Evolutionary conservation across 148 eudicot genomes (phyloP).

Genomic region (Cornus suecica): DNA sequence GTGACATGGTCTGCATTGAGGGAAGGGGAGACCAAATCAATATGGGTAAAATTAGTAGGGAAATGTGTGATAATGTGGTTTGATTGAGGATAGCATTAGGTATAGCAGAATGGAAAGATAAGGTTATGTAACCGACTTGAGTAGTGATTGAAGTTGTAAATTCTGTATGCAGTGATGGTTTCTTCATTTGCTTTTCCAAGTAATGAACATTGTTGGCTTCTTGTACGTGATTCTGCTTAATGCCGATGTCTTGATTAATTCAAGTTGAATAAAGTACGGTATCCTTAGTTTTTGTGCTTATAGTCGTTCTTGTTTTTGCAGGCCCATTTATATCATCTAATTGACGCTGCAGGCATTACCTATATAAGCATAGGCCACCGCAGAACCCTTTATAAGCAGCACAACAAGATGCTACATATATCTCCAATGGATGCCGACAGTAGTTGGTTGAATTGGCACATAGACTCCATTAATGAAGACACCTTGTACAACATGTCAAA

Average conservation of each 20-base stretch:
- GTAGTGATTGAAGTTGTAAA: too few species aligned
- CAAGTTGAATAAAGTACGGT: background rate
- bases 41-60: too few species aligned
- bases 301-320: constrained; percentile 31
- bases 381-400: constrained; percentile 59
- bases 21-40: too few species aligned
- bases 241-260: background rate
- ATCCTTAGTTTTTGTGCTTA: background rate
- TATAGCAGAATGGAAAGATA: too few species aligned
- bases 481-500: constrained; percentile 26
- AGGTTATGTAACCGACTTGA: too few species aligned
- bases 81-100: too few species aligned
- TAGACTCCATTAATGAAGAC: constrained; percentile 50
- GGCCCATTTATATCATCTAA: constrained; percentile 65
- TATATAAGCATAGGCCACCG: constrained; percentile 84
- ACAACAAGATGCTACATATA: constrained; percentile 57
- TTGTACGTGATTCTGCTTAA: background rate
- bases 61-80: too few species aligned
- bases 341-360: constrained; percentile 74
- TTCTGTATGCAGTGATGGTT: background rate
- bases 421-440: constrained; percentile 34
- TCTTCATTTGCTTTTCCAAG: background rate
- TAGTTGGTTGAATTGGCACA: constrained; percentile 50
- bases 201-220: background rate
- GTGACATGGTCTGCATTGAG: too few species aligned